phyloP scores from a whole-genome alignment of 257 asterid genomes.

The Fraxinus quadrangulata region DNA sequence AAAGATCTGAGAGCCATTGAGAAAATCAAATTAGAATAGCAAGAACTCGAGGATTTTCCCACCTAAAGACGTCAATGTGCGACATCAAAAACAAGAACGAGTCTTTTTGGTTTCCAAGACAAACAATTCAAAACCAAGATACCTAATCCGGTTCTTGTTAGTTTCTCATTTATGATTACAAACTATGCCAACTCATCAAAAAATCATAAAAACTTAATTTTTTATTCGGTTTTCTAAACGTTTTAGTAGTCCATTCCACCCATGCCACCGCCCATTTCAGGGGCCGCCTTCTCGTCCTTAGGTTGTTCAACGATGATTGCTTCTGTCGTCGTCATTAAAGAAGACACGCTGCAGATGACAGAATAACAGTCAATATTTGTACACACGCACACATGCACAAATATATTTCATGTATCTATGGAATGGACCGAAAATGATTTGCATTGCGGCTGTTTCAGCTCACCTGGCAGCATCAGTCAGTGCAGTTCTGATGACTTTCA shows the following conservation, averaged over 20 bases:
- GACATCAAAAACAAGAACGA: neutral
- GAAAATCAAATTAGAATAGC: too few relatives aligned
- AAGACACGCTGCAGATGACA: constrained; percentile 40
- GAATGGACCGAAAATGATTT: neutral
- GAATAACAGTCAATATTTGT: neutral
- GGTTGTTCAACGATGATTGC: constrained; percentile 57
- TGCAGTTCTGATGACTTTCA: constrained; percentile 69
- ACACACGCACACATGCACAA: neutral
- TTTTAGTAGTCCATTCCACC: constrained; percentile 41
- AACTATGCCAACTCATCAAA: neutral
- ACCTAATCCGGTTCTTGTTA: neutral
- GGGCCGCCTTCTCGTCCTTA: constrained; percentile 41
- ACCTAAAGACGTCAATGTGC: neutral
- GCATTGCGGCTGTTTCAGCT: neutral
- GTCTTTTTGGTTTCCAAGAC: neutral
- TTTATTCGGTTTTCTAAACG: neutral
- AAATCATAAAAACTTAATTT: neutral
- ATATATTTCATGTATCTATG: neutral
- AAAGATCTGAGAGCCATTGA: too few relatives aligned
- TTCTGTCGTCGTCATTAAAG: constrained; percentile 57
- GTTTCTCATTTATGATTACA: neutral
- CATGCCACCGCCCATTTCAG: constrained; percentile 40
- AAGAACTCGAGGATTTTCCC: too few relatives aligned
- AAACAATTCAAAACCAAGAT: too few relatives aligned
- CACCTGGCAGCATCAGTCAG: constrained; percentile 68